These are phyloP conservation scores for Phytophthora niederhauseri DNA, from an alignment of 352 stramenopile species.

Conservation along the genomic window DNA sequence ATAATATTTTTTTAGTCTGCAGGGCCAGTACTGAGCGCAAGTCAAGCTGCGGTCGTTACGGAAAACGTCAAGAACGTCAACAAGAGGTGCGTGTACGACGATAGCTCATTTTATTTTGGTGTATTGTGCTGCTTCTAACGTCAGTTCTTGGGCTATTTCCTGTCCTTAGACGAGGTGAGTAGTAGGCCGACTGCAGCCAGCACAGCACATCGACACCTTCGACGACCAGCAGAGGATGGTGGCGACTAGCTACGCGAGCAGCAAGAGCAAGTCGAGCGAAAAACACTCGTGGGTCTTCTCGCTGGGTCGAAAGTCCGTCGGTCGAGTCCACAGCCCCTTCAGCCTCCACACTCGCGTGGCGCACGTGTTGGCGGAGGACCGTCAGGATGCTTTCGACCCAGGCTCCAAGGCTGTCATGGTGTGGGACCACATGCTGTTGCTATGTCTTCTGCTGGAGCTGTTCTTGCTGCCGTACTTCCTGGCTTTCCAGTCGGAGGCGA, in stretches of 20 bases:
- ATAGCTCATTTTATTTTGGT: conserved; percentile 3
- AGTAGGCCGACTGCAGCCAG: neutral
- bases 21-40: neutral
- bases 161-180: neutral
- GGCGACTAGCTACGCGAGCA: conserved; percentile 4
- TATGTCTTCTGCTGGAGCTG: conserved; percentile 49
- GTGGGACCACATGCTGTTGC: conserved; percentile 64
- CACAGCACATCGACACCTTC: neutral
- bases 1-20: neutral
- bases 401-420: conserved; percentile 41
- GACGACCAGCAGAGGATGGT: conserved; percentile 6
- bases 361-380: conserved; percentile 27
- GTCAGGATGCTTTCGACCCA: conserved; percentile 53
- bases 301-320: conserved; percentile 7
- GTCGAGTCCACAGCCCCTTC: conserved; percentile 17
- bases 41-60: neutral
- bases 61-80: neutral
- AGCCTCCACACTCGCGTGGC: conserved; percentile 23
- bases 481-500: conserved; percentile 36
- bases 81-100: neutral
- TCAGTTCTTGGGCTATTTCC: conserved; percentile 9
- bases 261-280: conserved; percentile 9
- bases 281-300: conserved; percentile 23
- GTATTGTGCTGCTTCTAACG: conserved; percentile 2
- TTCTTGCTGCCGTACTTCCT: conserved; percentile 67